phyloP scores from a whole-genome alignment of 306 rosid genomes.

The Myrica gale region DNA sequence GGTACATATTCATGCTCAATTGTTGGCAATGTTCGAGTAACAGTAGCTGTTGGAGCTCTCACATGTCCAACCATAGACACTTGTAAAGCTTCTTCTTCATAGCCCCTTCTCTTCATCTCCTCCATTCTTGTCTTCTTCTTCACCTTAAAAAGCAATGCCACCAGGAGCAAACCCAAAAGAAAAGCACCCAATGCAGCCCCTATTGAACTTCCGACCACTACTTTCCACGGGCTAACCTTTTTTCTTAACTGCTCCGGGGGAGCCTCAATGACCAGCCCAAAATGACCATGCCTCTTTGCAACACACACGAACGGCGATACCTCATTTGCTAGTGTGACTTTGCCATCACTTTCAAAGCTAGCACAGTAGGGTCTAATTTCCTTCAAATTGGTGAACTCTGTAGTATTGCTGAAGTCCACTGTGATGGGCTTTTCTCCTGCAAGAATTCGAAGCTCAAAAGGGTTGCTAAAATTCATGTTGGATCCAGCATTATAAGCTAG shows the following conservation, averaged over 20 bases:
- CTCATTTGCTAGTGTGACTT: constrained; percentile 57
- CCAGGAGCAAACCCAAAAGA: constrained; percentile 72
- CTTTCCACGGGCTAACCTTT: constrained; percentile 73
- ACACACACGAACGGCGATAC: constrained; percentile 51
- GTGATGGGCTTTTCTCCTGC: constrained; percentile 64
- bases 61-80: constrained; percentile 99
- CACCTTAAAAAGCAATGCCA: constrained; percentile 89
- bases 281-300: constrained; percentile 82
- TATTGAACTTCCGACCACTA: constrained; percentile 72
- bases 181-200: constrained; percentile 85
- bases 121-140: constrained; percentile 87
- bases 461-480: constrained; percentile 52
- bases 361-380: constrained; percentile 62
- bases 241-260: constrained; percentile 38
- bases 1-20: constrained; percentile 59
- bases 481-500: constrained; percentile 76
- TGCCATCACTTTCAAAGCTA: constrained; percentile 75
- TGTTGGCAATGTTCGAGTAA: constrained; percentile 60
- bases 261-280: constrained; percentile 68
- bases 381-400: constrained; percentile 32
- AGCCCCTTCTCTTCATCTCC: constrained; percentile 83
- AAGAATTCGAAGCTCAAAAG: constrained; percentile 74
- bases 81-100: constrained; percentile 92
- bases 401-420: constrained; percentile 58
- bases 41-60: constrained; percentile 76